Base-by-base conservation (phyloP, 1,284 basidiomycete genomes). In the Phellopilus nigrolimitatus region DNA sequence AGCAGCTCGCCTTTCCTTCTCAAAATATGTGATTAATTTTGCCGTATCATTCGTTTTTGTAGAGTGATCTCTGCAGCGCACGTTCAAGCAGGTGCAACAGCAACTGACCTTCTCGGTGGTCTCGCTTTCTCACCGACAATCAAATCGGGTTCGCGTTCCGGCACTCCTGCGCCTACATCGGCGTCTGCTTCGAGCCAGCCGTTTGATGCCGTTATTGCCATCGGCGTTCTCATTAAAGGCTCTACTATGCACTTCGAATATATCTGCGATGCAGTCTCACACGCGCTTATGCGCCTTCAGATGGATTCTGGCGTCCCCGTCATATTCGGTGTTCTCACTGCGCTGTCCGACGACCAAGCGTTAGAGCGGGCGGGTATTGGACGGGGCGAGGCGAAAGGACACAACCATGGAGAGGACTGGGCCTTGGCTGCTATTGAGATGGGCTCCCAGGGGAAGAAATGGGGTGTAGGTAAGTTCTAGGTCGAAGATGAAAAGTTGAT, bases 161-260 rank as follows among this genome's bases (percentile, higher is more conserved):
- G 69, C 12, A 76, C 79, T 0, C 79, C 76, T 15, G 74, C 71
- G 4, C 60, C 60, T 30, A 63, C 57, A 28, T 54, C 57, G 15
- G 57, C 58, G 4, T 62, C 67, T 31, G 69, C 75, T 61, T 75
- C 80, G 8, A 79, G 75, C 44, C 76, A 79, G 52, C 84, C 91
- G 0, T 95, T 97, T 60, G 89, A 95, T 69, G 97, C 94, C 9
- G 84, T 97, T 58, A 95, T 99, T 64, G 91, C 94, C 34, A 93
- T 99, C 62, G 95, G 95, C 8, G 92, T 95, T 40, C 84, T 99
- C 65, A 97, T 99, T 79, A 99, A 99, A 70, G 95, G 94, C 52
- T 78, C 82, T 3, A 97, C 94, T 12, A 95, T 95, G 91, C 94
- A 97, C 72, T 97, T 97, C 66, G 94, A 97, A 69, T 99, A 99